Percentiles rank a stretch among this genome's conserved stretches.
Conservation (phyloP, 164 flowering plant genomes). For the Saururus chinensis region DNA sequence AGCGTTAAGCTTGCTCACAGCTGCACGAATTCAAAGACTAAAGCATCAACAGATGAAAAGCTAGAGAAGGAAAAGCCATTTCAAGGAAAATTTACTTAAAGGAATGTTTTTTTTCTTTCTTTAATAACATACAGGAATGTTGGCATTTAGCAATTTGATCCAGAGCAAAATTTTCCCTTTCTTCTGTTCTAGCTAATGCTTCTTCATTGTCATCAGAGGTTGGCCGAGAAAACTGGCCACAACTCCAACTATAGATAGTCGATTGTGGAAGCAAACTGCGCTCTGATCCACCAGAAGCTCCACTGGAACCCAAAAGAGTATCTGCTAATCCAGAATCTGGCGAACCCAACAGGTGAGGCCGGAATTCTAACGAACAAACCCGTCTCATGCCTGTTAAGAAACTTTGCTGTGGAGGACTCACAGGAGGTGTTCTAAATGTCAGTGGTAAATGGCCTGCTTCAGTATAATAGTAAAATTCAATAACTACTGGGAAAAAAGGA, state of each 20-base stretch:
- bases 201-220: conserved; percentile 78
- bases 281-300: conserved; percentile 50
- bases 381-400: conserved; percentile 74
- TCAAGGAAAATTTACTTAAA: neutral
- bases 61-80: neutral
- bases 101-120: too few species aligned
- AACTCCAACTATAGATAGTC: conserved; percentile 92
- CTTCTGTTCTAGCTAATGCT: conserved; percentile 57
- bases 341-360: conserved; percentile 65
- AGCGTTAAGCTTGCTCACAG: conserved; percentile 58
- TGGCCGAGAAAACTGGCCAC: conserved; percentile 92
- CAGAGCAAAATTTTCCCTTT: conserved; percentile 60
- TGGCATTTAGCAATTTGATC: conserved; percentile 87
- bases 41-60: neutral
- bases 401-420: conserved; percentile 84
- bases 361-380: conserved; percentile 84
- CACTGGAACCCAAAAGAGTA: conserved; percentile 63
- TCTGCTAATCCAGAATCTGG: conserved; percentile 93
- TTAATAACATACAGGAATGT: conserved; percentile 53
- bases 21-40: conserved; percentile 21
- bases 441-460: conserved; percentile 66
- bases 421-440: conserved; percentile 97
- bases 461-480: conserved; percentile 1
- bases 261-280: conserved; percentile 93
- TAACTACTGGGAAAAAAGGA: neutral